A percentile compares a stretch with the other conserved stretches of the same genome.
These are phyloP conservation scores for Camellia granthamiana DNA, from an alignment of 148 eudicot species.

Conservation along the genomic window DNA sequence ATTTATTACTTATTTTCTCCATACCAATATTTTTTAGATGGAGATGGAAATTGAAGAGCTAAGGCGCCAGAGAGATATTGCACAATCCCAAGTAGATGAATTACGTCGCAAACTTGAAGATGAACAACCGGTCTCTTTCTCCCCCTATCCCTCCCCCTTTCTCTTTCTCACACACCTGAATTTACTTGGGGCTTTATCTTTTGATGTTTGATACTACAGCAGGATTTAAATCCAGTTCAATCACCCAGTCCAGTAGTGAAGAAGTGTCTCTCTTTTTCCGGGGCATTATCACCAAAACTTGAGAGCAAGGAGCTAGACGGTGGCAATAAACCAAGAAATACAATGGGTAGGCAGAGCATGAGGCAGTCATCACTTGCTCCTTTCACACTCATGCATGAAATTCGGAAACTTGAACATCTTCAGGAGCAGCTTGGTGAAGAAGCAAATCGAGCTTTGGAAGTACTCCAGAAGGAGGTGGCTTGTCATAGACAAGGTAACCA, in stretches of 20 bases:
- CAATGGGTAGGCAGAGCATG: conserved; percentile 57
- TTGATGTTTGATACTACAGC: conserved; percentile 6
- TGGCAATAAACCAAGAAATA: conserved; percentile 41
- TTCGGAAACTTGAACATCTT: conserved; percentile 85
- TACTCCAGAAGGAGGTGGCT: conserved; percentile 87
- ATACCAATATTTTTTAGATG: conserved; percentile 46
- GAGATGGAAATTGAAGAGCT: conserved; percentile 82
- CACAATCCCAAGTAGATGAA: conserved; percentile 75
- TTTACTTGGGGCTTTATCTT: background rate
- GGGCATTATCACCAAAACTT: conserved; percentile 40
- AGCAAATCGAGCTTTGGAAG: conserved; percentile 93
- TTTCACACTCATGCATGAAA: conserved; percentile 90
- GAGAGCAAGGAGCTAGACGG: conserved; percentile 46
- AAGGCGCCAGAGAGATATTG: conserved; percentile 81
- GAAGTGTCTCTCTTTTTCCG: conserved; percentile 81
- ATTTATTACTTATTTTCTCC: background rate
- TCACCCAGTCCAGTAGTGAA: conserved; percentile 56
- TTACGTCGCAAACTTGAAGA: conserved; percentile 64
- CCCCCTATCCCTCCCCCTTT: conserved; percentile 7
- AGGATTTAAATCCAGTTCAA: conserved; percentile 44
- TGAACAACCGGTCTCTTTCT: conserved; percentile 44
- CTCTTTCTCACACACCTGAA: background rate
- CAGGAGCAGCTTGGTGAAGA: conserved; percentile 96
- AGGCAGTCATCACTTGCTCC: conserved; percentile 92
- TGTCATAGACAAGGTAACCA: conserved; percentile 92